Percentiles rank a stretch among this genome's conserved stretches.
Conservation (phyloP, 495 filamentous ascomycete genomes). For the Annulohypoxylon stygium region DNA sequence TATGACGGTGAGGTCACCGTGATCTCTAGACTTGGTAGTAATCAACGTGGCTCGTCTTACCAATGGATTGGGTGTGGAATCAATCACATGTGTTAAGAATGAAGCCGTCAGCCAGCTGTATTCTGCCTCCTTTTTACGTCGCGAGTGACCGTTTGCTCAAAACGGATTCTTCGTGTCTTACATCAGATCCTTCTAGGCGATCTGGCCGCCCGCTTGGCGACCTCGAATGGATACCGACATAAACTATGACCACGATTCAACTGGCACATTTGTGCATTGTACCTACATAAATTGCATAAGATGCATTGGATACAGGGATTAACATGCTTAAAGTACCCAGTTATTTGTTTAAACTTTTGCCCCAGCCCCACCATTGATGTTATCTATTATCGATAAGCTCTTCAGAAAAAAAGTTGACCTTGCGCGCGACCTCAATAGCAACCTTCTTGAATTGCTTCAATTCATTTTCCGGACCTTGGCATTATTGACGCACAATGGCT, state of each 20-base stretch:
- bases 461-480: not conserved
- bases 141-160: conserved; percentile 7
- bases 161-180: conserved; percentile 26
- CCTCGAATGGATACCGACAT: conserved; percentile 18
- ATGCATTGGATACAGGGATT: conserved; percentile 1
- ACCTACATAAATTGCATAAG: conserved; percentile 9
- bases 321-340: not conserved
- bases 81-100: conserved; percentile 6
- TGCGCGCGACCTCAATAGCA: conserved; percentile 30
- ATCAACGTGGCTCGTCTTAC: conserved; percentile 25
- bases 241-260: conserved; percentile 1
- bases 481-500: conserved; percentile 73
- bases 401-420: conserved; percentile 44
- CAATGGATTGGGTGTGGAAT: not conserved
- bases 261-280: conserved; percentile 7
- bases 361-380: conserved; percentile 27
- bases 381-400: conserved; percentile 42
- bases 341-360: conserved; percentile 13
- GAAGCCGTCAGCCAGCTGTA: conserved; percentile 2
- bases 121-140: not conserved
- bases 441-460: conserved; percentile 19
- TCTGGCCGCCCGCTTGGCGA: conserved; percentile 18
- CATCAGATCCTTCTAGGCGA: conserved; percentile 12
- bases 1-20: not conserved
- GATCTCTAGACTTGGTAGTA: conserved; percentile 15